Conservation (phyloP, 768 basidiomycete genomes). For the Coprinopsis cinerea region DNA sequence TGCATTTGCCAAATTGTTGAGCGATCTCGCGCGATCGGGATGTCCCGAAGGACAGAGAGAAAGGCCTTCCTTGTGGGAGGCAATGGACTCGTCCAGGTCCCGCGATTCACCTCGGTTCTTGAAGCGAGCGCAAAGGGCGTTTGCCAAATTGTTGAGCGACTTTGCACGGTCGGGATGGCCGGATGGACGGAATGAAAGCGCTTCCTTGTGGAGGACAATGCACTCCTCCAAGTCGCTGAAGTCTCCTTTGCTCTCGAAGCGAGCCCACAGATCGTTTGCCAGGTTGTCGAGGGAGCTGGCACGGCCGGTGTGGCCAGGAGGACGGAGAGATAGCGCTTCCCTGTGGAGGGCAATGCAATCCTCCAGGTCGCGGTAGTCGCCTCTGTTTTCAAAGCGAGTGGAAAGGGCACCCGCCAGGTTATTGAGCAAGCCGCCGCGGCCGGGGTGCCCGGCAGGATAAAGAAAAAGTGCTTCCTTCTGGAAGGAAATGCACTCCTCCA, state of each 20-base stretch:
- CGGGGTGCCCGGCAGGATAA: not conserved
- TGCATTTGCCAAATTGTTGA: not conserved
- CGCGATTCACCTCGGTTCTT: not conserved
- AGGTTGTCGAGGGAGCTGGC: not conserved
- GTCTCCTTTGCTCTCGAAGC: not conserved
- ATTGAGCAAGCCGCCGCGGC: not conserved
- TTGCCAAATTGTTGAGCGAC: not conserved
- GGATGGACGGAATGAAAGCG: not conserved
- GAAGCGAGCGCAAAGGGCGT: not conserved
- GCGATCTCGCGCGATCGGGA: not conserved
- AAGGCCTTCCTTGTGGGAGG: not conserved
- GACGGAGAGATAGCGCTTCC: not conserved
- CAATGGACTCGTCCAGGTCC: not conserved
- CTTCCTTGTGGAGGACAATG: not conserved
- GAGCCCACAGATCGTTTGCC: not conserved
- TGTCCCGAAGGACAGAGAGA: not conserved
- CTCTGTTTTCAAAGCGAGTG: constrained; percentile 16
- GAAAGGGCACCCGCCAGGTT: constrained; percentile 16
- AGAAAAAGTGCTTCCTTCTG: not conserved
- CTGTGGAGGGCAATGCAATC: not conserved
- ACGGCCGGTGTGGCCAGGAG: not conserved
- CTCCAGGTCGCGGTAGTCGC: not conserved
- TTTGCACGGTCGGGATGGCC: not conserved
- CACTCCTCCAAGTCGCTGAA: not conserved
- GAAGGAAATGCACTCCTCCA: not conserved